Evolutionary conservation across 2,329 filamentous ascomycete species (phyloP), one percentile per base, ranked within the genome.

Genomic region (Diplodia sapinea): DNA sequence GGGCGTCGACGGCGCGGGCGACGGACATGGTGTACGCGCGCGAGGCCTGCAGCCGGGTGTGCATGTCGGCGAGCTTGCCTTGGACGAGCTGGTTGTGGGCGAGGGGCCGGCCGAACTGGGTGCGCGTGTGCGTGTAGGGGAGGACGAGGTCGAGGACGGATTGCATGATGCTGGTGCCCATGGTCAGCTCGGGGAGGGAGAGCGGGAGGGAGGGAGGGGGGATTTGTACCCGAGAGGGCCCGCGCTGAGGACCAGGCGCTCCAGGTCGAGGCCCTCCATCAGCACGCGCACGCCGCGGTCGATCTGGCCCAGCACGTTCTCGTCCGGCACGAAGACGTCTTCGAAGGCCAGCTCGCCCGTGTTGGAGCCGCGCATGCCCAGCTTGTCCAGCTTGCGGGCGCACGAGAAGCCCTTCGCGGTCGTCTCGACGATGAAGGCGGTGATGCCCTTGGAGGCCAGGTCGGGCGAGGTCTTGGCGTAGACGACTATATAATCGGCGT

Each of bases 331-430:
- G 76, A 97, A 97, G 68, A 97, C 93, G 71, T 90, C 85, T 70
- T 97, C 93, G 72, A 98, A 96, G 67, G 94, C 87, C 29, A 98
- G 86, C 80, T 98, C 95, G 74, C 95, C 95, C 0, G 95, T 98
- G 81, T 97, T 97, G 72, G 91, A 95, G 68, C 95, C 95, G 68
- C 95, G 88, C 95, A 99, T 99, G 72, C 95, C 95, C 79, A 99
- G 90, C 82, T 99, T 98, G 84, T 98, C 94, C 20, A 98, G 88
- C 81, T 98, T 98, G 70, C 92, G 86, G 7, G 93, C 89, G 74
- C 93, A 94, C 70, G 88, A 91, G 83, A 97, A 98, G 52, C 95
- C 94, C 47, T 88, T 81, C 43, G 86, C 83, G 11, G 84, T 85
- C 3, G 86, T 88, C 72, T 96, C 90, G 49, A 98, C 91, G 40